Evolutionary conservation across 371 early-diverging fungal genomes (phyloP), one percentile per base, ranked within the genome.

Genomic region (Mucor piriformis): DNA sequence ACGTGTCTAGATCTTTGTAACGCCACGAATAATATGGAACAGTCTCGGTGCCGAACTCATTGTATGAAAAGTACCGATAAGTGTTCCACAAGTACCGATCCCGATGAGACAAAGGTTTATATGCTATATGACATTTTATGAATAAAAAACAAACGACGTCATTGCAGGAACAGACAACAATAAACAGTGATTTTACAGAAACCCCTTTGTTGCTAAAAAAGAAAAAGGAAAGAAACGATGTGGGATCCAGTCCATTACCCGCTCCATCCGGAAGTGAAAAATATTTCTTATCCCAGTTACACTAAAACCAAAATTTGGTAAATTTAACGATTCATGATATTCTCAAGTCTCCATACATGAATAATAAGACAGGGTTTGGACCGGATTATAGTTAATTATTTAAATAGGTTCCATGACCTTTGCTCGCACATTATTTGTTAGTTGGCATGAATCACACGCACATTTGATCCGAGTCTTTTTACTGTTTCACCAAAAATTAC

Each of bases 401-500:
- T 38, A 2, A 5, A 16, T 38, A 38, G 38, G 38, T 38, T 38
- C 38, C 38, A 38, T 38, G 38, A n/a, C 38, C 38, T 13, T 15
- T 15, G 3, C 13, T 37, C 4, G 11, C 12, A 33, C 33, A 33
- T n/a, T 37, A 12, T n/a, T 37, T 37, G 37, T 29, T 29, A 29
- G 29, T 29, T 29, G 29, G 29, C 29, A 29, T 4, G 4, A 8
- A 29, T 29, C 6, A 29, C 42, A 37, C 12, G 42, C 42, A 18
- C 18, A 42, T 5, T 42, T 42, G 20, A 42, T 42, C 42, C 42
- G 42, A 18, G 18, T 18, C 42, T 46, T 46, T 24, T 23, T 46
- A 7, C 24, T 21, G 46, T 46, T 46, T 46, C 46, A 46, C 46
- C 21, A 18, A 46, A 46, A 46, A 24, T 46, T 46, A 46, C 46